Base-by-base conservation (phyloP, 169 alveolate species). In the Hepatocystis sp. region DNA sequence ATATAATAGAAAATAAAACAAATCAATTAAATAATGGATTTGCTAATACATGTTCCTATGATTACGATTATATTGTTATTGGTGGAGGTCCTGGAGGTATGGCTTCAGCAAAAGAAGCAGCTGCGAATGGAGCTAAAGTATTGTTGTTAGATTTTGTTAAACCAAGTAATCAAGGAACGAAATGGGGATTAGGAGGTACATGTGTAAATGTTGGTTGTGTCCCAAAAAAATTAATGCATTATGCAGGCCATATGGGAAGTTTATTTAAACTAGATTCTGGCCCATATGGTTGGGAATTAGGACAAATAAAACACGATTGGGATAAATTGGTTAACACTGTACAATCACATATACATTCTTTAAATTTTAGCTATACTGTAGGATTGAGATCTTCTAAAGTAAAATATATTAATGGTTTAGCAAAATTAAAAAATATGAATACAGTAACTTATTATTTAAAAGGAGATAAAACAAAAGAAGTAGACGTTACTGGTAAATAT, bases 121-220 rank as follows among this genome's bases (percentile, higher is more conserved):
- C 99, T 1, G 89, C 92, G 30, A 86, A 86, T 15, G 99, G 99
- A 0, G 97, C 97, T 10, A 96, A 96, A 86, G 98, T 97, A 0
- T 98, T 95, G 15, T 65, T 98, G 2, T 97, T 98, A 19, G 99
- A 98, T 84, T 97, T 89, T 88, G 99, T 98, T 2, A 94, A 93
- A 58, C 99, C 99, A 17, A 93, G 99, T 7, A 98, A 98, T 10
- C 86, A 92, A 40, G 99, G 99, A 30, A 94, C 99, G 0, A 92
- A 93, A 39, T 98, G 99, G 99, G 93, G 95, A 7, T 63, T 96
- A 7, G 99, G 99, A 44, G 99, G 99, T 7, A 98, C 99, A 4
- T 98, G 99, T 78, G 99, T 98, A 7, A 98, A 98, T 88, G 99
- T 98, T 3, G 99, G 99, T 10, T 98, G 99, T 85, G 98, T 98